Evolutionary conservation across 768 basidiomycete genomes (phyloP).

Genomic region (Rhodocollybia butyracea): DNA sequence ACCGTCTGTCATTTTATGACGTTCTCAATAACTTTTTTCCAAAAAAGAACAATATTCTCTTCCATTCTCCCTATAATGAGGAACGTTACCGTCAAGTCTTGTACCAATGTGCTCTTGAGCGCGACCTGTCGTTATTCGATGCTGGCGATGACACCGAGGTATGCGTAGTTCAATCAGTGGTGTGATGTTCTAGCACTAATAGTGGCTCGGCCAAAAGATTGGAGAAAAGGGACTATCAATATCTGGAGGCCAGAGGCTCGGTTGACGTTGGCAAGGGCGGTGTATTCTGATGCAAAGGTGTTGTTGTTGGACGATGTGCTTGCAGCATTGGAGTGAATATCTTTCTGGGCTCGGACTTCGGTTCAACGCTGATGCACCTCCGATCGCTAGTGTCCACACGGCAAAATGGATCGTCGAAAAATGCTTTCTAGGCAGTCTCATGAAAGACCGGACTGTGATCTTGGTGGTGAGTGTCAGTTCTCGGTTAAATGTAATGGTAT

Average conservation of each 20-base stretch:
- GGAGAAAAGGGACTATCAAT: conserved; percentile 54
- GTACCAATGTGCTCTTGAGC: conserved; percentile 35
- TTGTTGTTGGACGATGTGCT: conserved; percentile 47
- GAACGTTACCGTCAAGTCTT: conserved; percentile 36
- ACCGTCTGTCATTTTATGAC: neutral
- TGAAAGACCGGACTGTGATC: conserved; percentile 43
- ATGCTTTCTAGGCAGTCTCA: conserved; percentile 40
- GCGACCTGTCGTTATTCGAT: conserved; percentile 39
- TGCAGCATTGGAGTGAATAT: conserved; percentile 28
- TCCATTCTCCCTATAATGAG: conserved; percentile 37
- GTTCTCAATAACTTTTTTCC: neutral
- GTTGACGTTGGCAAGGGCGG: conserved; percentile 40
- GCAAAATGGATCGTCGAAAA: conserved; percentile 51
- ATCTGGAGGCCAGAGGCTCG: conserved; percentile 40
- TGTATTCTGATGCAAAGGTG: conserved; percentile 40
- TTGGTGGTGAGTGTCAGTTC: conserved; percentile 27
- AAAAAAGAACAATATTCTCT: conserved; percentile 38
- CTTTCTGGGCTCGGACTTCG: conserved; percentile 37
- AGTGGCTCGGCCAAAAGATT: too few species aligned
- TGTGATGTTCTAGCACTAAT: too few species aligned
- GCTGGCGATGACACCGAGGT: conserved; percentile 41
- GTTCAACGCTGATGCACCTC: conserved; percentile 34
- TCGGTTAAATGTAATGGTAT: neutral
- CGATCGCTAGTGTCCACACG: conserved; percentile 35
- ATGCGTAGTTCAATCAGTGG: too few species aligned